Base-by-base conservation (phyloP, 2,329 filamentous ascomycete genomes). In the Fonsecaea multimorphosa region DNA sequence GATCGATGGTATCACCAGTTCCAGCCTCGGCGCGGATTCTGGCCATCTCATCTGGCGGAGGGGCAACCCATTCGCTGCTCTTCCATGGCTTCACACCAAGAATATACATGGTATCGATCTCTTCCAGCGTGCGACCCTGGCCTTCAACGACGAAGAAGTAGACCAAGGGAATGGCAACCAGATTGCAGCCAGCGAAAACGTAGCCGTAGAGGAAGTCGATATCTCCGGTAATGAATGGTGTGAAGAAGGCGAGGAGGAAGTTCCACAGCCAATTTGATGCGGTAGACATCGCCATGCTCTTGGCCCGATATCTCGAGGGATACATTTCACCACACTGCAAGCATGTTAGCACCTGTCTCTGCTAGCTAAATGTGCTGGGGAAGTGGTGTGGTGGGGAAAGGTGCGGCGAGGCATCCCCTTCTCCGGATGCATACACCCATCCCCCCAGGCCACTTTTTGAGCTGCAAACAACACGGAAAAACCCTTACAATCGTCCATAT, bases 201-300 rank as follows among this genome's bases (percentile, higher is more conserved):
- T 92, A 92, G 12, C 91, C 91, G 75, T 93, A 92, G 22, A 84
- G 83, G 78, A 90, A 93, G 72, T 91, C 86, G 64, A 93, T 93
- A 8, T 86, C 83, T 0, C 81, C 80, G 1, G 87, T 90, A 75
- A 93, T 93, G 77, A 92, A 93, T 0, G 91, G 89, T 0, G 91
- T 92, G 81, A 93, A 92, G 83, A 93, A 93, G 1, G 86, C 86
- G 69, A 91, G 82, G 72, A 90, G 78, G 78, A 93, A 93, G 76
- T 92, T 91, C 87, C 88, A 91, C 34, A 79, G 77, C 91, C 91
- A 94, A 78, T 94, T 94, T 40, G 90, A 87, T 2, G 90, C 87
- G 76, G 64, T 80, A 0, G 76, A 71, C 14, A 79, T 63, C 1
- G 76, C 74, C 34, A 78, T 76, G 5, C 75, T 76, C 55, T 78